Base-by-base conservation (phyloP, 1,139 yeast species). In the Yamadazyma sp. region DNA sequence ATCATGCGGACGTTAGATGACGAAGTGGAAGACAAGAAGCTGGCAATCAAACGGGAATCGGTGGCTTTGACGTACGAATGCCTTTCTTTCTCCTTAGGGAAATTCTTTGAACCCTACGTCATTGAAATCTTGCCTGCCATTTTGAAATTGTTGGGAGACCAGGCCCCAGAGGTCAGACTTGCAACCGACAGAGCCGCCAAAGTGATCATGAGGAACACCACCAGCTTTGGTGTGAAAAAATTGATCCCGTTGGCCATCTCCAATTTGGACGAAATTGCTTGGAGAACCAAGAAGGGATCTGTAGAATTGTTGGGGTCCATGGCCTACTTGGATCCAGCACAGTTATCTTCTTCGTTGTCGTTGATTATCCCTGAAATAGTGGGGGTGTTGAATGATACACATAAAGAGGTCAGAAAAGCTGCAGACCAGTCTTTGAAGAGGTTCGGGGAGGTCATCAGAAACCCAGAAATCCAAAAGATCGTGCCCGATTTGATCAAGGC, bases 211-310 rank as follows among this genome's bases (percentile, higher is more conserved):
- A 79, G 84, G 43, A 79, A 83, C 53, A 87, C 98, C 8, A 89
- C 98, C 4, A 83, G 95, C 49, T 92, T 71, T 60, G 98, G 98
- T 63, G 87, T 92, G 43, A 87, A 87, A 59, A 83, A 85, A 53
- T 75, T 92, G 59, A 89, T 92, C 59, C 99, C 98, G 0, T 74
- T 91, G 45, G 95, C 97, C 1, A 79, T 92, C 43, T 79, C 83
- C 27, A 88, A 87, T 50, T 73, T 92, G 53, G 95, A 89, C 53
- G 95, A 88, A 48, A 82, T 84, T 42, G 86, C 95, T 1, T 92
- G 99, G 99, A 79, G 99, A 67, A 82, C 96, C 1, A 92, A 92
- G 64, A 88, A 91, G 64, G 98, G 98, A 10, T 88, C 98, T 5
- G 98, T 92, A 23, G 98, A 94, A 57, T 69, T 92, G 45, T 73